Percentiles rank a stretch among this genome's conserved stretches.
Evolutionary conservation across 2,329 filamentous ascomycete species (phyloP).

Genomic region (Xylogone sp.): DNA sequence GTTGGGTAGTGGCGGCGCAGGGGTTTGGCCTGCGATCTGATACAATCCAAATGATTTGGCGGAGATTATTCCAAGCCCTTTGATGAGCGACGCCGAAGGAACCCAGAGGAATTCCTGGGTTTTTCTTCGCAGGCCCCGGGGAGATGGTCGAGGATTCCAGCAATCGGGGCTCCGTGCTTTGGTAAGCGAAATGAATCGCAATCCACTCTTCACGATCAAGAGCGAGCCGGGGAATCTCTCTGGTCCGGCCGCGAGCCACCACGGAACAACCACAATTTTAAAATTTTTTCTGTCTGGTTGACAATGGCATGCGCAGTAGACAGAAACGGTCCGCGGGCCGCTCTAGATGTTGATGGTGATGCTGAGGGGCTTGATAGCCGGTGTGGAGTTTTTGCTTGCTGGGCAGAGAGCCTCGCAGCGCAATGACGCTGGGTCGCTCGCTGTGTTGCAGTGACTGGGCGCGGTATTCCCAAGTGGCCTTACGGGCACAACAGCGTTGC

Average conservation of each 20-base stretch:
- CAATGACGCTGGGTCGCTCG: background rate
- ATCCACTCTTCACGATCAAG: background rate
- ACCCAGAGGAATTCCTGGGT: too few species aligned
- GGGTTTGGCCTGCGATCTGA: background rate
- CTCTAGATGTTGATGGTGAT: too few species aligned
- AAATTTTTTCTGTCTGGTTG: background rate
- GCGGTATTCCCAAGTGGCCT: background rate
- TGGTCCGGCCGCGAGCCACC: background rate
- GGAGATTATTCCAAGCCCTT: background rate
- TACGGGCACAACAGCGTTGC: too few species aligned
- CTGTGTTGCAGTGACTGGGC: background rate
- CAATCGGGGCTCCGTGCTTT: background rate
- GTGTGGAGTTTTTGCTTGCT: too few species aligned
- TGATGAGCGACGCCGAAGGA: background rate
- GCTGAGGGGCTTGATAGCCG: too few species aligned
- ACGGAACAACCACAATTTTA: background rate
- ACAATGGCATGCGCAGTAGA: background rate
- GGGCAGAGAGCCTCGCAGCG: background rate
- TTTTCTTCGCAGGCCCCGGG: background rate
- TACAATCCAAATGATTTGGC: background rate
- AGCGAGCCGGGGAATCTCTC: background rate
- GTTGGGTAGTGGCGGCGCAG: background rate
- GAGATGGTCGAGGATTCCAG: background rate
- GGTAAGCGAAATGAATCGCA: background rate
- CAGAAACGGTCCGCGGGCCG: too few species aligned